Base-by-base conservation (phyloP, 2,329 filamentous ascomycete genomes). In the Epichloe elymi region DNA sequence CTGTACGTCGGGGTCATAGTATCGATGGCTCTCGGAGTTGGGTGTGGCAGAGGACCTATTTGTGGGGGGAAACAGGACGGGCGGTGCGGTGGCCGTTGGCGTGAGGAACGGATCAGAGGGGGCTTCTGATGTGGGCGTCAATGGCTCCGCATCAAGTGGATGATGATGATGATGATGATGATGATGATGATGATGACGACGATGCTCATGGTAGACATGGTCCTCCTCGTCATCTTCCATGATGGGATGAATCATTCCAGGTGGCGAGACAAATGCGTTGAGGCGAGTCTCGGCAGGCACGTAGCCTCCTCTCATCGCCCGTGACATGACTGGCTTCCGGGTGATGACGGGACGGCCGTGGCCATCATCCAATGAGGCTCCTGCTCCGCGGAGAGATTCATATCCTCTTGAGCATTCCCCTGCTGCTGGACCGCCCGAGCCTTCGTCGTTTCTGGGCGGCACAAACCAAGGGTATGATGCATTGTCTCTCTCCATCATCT, bases 221-320 rank as follows among this genome's bases (percentile, higher is more conserved):
- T 72, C 74, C 35, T 79, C 76, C 55, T 80, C 77, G 39, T 78
- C 77, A 8, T 75, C 76, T 55, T 81, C 78, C 56, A 77, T 72
- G 53, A 81, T 81, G 1, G 78, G 78, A 54, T 79, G 75, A 55
- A 81, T 80, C 2, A 63, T 66, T 4, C 70, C 71, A 0, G 70
- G 61, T 2, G 57, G 50, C 54, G 59, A 57, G 14, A 56, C 55
- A n/a, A 65, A 60, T 43, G 60, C 61, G 43, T 48, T 57, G 37
- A 63, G 57, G 35, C 61, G 60, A 37, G 58, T 52, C 37, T 60
- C 60, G 12, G 65, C 59, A n/a, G 65, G 61, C 53, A 61, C 56
- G 51, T 69, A 65, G 39, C 64, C 62, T 51, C 61, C 58, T 40
- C 64, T 54, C 12, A 61, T 55, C 15, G 58, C 58, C 48, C 63